Evolutionary conservation across 164 flowering plant genomes (phyloP).

Genomic region (Saururus chinensis): DNA sequence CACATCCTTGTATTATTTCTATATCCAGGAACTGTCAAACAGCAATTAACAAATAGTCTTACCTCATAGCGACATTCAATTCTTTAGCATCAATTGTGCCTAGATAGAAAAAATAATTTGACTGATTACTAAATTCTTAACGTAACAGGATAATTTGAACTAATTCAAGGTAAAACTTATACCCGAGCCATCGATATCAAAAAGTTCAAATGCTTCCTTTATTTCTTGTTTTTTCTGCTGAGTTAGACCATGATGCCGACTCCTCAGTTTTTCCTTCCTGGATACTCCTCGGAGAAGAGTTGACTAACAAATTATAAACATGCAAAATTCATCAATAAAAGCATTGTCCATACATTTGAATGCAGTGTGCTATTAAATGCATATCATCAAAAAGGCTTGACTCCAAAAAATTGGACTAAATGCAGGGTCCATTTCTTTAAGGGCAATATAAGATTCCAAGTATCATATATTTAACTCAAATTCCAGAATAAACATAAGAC

Average conservation of each 20-base stretch:
- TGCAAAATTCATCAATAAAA: background rate
- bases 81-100: slow-evolving; percentile 98
- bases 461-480: too few relatives aligned
- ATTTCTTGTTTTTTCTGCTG: slow-evolving; percentile 87
- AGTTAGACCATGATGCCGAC: slow-evolving; percentile 65
- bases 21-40: background rate
- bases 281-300: slow-evolving; percentile 35
- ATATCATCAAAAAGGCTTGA: too few relatives aligned
- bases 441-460: too few relatives aligned
- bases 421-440: too few relatives aligned
- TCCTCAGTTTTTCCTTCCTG: slow-evolving; percentile 56
- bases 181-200: slow-evolving; percentile 98
- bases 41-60: background rate
- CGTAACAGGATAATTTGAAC: background rate
- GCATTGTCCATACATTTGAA: background rate
- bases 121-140: background rate
- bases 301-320: slow-evolving; percentile 21
- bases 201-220: slow-evolving; percentile 89
- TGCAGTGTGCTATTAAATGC: too few relatives aligned
- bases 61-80: slow-evolving; percentile 99
- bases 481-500: too few relatives aligned
- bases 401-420: too few relatives aligned
- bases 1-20: slow-evolving; percentile 2
- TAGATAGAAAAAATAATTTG: slow-evolving; percentile 6
- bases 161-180: background rate